phyloP scores from a whole-genome alignment of 768 basidiomycete genomes.

The Tephrocybe rancida region DNA sequence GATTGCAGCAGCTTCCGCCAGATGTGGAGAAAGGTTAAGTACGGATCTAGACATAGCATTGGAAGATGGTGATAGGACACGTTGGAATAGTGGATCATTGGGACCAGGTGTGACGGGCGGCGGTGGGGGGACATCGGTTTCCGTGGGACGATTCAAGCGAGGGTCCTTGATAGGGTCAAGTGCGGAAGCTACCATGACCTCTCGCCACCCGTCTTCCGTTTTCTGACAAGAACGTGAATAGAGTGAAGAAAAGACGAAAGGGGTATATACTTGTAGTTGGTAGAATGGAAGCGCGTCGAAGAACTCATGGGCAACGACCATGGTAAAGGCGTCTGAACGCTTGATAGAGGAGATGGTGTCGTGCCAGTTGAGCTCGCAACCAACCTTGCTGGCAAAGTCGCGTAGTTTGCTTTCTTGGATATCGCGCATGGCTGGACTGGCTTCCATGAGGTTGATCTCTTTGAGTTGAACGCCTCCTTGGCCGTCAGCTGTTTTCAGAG shows the following conservation, averaged over 20 bases:
- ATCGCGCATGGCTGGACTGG: slow-evolving; percentile 64
- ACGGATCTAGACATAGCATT: slow-evolving; percentile 55
- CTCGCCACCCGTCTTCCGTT: slow-evolving; percentile 80
- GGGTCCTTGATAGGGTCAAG: slow-evolving; percentile 20
- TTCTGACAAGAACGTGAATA: slow-evolving; percentile 46
- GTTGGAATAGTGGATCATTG: slow-evolving; percentile 49
- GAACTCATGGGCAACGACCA: slow-evolving; percentile 95
- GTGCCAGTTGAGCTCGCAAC: slow-evolving; percentile 65
- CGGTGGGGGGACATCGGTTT: neutral
- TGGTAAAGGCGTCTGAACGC: slow-evolving; percentile 60
- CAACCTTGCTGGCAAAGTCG: slow-evolving; percentile 25
- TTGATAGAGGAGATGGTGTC: slow-evolving; percentile 71
- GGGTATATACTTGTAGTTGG: slow-evolving; percentile 66
- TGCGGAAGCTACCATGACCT: slow-evolving; percentile 70
- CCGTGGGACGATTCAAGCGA: slow-evolving; percentile 4
- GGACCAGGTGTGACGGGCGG: slow-evolving; percentile 13
- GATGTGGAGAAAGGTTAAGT: slow-evolving; percentile 62
- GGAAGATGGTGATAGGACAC: slow-evolving; percentile 65
- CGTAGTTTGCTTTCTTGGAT: slow-evolving; percentile 60
- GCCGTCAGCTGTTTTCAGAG: slow-evolving; percentile 23
- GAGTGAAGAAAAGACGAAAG: neutral
- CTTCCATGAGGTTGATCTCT: slow-evolving; percentile 81
- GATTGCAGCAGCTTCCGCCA: slow-evolving; percentile 42
- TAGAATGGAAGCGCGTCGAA: slow-evolving; percentile 97
- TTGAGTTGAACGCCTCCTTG: slow-evolving; percentile 31